Evolutionary conservation across 495 filamentous ascomycete genomes (phyloP).

Genomic region (Pyronema omphalodes): DNA sequence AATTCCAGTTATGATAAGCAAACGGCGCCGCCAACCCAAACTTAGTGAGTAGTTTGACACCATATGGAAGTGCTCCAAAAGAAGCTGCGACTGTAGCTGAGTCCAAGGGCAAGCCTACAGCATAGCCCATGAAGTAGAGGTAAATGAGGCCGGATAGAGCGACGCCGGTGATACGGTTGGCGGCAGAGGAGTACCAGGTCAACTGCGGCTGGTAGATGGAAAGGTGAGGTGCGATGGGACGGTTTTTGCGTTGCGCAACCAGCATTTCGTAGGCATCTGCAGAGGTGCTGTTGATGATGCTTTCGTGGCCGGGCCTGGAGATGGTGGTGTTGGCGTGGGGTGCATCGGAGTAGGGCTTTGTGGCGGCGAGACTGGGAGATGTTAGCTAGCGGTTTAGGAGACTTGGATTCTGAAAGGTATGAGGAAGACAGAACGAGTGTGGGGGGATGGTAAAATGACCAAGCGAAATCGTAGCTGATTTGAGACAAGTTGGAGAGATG

Average conservation of each 20-base stretch:
- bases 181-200: constrained; percentile 55
- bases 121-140: constrained; percentile 63
- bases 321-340: too few species aligned
- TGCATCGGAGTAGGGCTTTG: too few species aligned
- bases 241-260: constrained; percentile 57
- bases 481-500: too few species aligned
- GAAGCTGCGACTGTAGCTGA: constrained; percentile 53
- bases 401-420: too few species aligned
- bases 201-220: constrained; percentile 73
- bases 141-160: constrained; percentile 57
- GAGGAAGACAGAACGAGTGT: too few species aligned
- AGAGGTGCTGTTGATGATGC: not conserved
- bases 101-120: constrained; percentile 56
- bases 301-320: not conserved
- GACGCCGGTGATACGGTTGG: constrained; percentile 68
- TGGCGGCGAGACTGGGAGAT: too few species aligned
- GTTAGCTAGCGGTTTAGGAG: too few species aligned
- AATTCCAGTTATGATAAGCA: constrained; percentile 69
- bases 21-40: constrained; percentile 56
- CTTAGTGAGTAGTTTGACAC: constrained; percentile 52
- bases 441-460: too few species aligned
- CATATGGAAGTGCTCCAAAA: constrained; percentile 48
- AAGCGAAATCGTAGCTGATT: too few species aligned
- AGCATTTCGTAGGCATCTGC: constrained; percentile 50
- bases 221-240: constrained; percentile 76